Evolutionary conservation across 2,329 filamentous ascomycete species (phyloP), one percentile per base, ranked within the genome.

Genomic region (Neofusicoccum parvum): DNA sequence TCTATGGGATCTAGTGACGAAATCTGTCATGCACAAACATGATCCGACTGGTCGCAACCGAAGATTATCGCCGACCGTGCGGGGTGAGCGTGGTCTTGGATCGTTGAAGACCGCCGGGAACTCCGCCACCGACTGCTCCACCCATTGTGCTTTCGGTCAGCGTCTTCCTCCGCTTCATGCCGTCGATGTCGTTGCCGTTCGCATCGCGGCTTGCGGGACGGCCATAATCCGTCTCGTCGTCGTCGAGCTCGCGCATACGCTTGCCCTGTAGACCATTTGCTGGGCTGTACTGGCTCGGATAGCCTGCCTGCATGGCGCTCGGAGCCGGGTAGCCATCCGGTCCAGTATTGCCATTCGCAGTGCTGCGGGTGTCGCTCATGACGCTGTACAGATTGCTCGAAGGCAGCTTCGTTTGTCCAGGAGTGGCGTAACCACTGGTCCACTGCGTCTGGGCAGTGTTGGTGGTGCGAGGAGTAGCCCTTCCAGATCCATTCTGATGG

Each of bases 301-400:
- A 92, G 10, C 86, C 86, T 70, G 87, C 88, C 60, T 85, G 79
- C 2, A 74, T 67, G 54, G 91, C 89, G 5, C 85, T 80, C 27
- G 90, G 84, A 15, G 88, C 84, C 39, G 87, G 85, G 75, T 96
- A 96, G 6, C 89, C 86, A 70, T 96, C 92, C 58, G 85, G 85
- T 20, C 85, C 80, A 12, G 87, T 79, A 36, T 83, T 85, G n/a
- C 90, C 90, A 70, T 92, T 92, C 17, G 86, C 81, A 36, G 83
- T 80, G 54, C 82, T 87, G 32, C 92, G 87, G 67, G 92, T 90
- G 74, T 92, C 92, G 76, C 90, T 94, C 81, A 96, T 93, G 68
- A 96, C 90, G 77, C 89, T 96, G 83, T 96, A 96, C 59, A 97
- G 82, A 74, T 88, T 96, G 82, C 92, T 94, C 0, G 91, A 89